phyloP scores from a whole-genome alignment of 306 rosid genomes.

The barrel medic (Medicago truncatula) region MtrunA17r5.0-ANR NC_053044.1:49072501-49073000 shows the following conservation, averaged over 20 bases:
- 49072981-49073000: constrained; percentile 86
- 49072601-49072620: constrained; percentile 25
- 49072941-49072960: constrained; percentile 98
- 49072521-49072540: constrained; percentile 16
- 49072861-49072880: constrained; percentile 14
- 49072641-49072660: constrained; percentile 23
- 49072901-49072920: constrained; percentile 40
- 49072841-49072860: constrained; percentile 9
- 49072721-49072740: background rate
- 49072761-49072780: constrained; percentile 13
- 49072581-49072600: constrained; percentile 26
- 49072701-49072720: constrained; percentile 24
- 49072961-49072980: constrained; percentile 91
- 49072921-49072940: constrained; percentile 91
- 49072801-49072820: constrained; percentile 28
- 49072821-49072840: constrained; percentile 17
- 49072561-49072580: constrained; percentile 34
- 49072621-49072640: constrained; percentile 13
- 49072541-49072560: constrained; percentile 20
- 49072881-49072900: constrained; percentile 19
- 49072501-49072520: constrained; percentile 6
- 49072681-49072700: background rate
- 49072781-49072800: constrained; percentile 2
- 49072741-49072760: constrained; percentile 24
- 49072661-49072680: constrained; percentile 18